phyloP scores from a whole-genome alignment of 352 stramenopile genomes.

The Pythium graminicola region DNA sequence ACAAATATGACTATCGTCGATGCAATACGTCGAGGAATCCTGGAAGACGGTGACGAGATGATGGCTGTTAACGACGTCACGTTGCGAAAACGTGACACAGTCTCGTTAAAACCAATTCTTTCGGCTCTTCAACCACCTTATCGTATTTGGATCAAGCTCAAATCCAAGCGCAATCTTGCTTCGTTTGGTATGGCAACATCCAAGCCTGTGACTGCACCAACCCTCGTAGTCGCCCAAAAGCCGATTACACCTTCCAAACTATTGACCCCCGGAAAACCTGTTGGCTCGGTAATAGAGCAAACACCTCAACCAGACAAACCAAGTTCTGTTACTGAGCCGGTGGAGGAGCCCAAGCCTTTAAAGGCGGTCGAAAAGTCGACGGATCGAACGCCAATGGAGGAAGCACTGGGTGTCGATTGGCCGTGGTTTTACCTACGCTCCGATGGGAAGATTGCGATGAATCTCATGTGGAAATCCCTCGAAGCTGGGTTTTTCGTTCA shows the following conservation, averaged over 20 bases:
- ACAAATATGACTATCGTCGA: constrained; percentile 35
- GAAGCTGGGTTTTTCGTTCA: constrained; percentile 55
- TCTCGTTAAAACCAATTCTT: constrained; percentile 33
- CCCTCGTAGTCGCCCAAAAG: neutral
- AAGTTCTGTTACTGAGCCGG: neutral
- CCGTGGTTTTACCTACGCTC: constrained; percentile 75
- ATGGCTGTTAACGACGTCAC: constrained; percentile 53
- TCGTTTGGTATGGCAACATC: constrained; percentile 1
- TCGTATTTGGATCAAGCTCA: constrained; percentile 49
- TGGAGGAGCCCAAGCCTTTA: constrained; percentile 2
- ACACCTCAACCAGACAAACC: constrained; percentile 1
- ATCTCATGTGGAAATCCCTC: constrained; percentile 71
- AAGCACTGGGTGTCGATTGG: constrained; percentile 52
- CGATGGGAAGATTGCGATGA: constrained; percentile 81
- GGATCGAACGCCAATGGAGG: constrained; percentile 18
- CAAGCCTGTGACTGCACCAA: neutral
- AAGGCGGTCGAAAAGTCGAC: neutral
- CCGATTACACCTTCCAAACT: constrained; percentile 1
- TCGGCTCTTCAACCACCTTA: constrained; percentile 29
- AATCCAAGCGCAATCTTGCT: constrained; percentile 30
- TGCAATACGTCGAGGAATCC: constrained; percentile 42
- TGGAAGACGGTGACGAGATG: constrained; percentile 57
- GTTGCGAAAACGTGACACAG: constrained; percentile 26
- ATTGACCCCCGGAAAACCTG: neutral
- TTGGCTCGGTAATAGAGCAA: neutral